Evolutionary conservation across 148 eudicot genomes (phyloP).

Genomic region (Rhododendron ovatum): DNA sequence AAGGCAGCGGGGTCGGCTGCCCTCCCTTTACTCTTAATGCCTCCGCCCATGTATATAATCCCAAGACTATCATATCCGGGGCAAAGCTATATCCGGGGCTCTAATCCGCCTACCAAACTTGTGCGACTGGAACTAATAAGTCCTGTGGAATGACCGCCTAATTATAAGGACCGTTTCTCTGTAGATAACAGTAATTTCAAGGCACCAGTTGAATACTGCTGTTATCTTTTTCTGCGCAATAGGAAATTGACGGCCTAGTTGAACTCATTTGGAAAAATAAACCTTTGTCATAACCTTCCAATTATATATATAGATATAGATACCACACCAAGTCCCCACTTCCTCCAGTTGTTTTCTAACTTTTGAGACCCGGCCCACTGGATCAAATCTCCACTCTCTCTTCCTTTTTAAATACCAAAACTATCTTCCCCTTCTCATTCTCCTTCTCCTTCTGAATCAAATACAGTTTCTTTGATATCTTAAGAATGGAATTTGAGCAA

Average conservation of each 20-base stretch:
- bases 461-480: neutral
- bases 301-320: neutral
- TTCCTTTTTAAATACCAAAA: neutral
- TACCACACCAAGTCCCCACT: neutral
- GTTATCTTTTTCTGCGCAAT: neutral
- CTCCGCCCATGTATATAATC: too few species aligned
- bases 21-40: too few species aligned
- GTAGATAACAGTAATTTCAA: neutral
- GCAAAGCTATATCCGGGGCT: too few species aligned
- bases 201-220: neutral
- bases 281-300: neutral
- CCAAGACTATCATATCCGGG: too few species aligned
- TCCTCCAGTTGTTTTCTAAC: neutral
- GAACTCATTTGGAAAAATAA: neutral
- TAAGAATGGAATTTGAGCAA: neutral
- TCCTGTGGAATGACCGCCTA: neutral
- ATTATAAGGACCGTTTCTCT: neutral
- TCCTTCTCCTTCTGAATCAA: neutral
- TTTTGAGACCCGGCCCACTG: neutral
- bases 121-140: neutral
- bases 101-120: neutral
- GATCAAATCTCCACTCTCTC: neutral
- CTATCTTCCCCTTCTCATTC: neutral
- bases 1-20: too few species aligned
- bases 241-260: neutral